Evolutionary conservation across 2,329 filamentous ascomycete species (phyloP), one percentile per base, ranked within the genome.

Genomic region (Byssoonygena ceratinophila): DNA sequence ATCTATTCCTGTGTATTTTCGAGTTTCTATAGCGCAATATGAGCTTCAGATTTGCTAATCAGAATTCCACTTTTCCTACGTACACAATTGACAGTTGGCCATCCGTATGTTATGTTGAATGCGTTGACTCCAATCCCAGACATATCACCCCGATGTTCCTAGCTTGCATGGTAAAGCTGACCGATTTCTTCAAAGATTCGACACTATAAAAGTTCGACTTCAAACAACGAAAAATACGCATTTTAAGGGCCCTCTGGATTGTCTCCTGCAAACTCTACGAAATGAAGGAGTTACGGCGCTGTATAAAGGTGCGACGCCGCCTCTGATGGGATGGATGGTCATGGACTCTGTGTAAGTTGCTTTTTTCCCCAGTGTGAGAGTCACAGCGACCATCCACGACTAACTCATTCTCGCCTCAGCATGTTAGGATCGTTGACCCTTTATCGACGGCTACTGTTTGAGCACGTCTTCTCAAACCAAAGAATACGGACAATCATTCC

Each of bases 321-420:
- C 92, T 49, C 75, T 97, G 46, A 81, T 96, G 48, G 92, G 92
- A 61, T 97, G 92, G 92, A 95, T 97, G 85, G 87, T 94, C 64
- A 97, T 97, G 91, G 92, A 98, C 73, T 82, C 78, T 51, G 67
- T 84, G 73, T 78, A 67, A 58, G 70, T 58, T n/a, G n/a, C 9
- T 11, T 8, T 9, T 25, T 3, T 16, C 18, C 12, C 11, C 5
- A 23, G 16, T 20, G n/a, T 2, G 27, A n/a, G 12, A 25, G 2
- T 34, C n/a, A 34, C 8, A 9, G n/a, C 12, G 16, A 12, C 12
- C 25, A n/a, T 9, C 2, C 25, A 18, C 16, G 20, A 34, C 44
- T 37, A 5, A 34, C 31, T n/a, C 1, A 7, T 44, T 29, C 23
- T 8, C 4, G 18, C 16, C 7, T 22, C 40, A 75, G 73, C 54